Evolutionary conservation across 441 rosid species (phyloP).

Genomic region (Macaranga tanarius): DNA sequence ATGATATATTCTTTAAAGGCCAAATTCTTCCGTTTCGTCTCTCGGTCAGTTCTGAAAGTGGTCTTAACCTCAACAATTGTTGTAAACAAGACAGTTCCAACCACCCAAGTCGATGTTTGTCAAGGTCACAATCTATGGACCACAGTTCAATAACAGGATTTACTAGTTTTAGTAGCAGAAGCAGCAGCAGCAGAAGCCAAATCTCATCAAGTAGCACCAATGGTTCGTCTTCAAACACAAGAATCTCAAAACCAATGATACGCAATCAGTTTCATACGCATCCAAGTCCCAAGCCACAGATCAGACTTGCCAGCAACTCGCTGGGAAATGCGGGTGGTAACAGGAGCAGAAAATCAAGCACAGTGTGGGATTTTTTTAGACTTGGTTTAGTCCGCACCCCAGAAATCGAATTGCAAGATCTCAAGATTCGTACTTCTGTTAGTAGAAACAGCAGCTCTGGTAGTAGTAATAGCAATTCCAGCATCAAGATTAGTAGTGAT

Average conservation of each 20-base stretch:
- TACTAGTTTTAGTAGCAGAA: constrained; percentile 45
- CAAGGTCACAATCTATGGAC: constrained; percentile 70
- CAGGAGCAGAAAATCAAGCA: constrained; percentile 38
- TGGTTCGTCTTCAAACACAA: constrained; percentile 12
- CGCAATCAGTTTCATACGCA: constrained; percentile 47
- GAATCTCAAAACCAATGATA: constrained; percentile 30
- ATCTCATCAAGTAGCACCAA: constrained; percentile 36
- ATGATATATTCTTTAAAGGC: constrained; percentile 81
- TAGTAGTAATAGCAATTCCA: constrained; percentile 37
- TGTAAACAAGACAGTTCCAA: constrained; percentile 16
- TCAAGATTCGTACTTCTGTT: constrained; percentile 38
- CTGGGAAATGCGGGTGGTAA: constrained; percentile 12
- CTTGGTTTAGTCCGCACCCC: constrained; percentile 73
- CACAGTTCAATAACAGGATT: constrained; percentile 31
- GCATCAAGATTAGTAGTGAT: constrained; percentile 27
- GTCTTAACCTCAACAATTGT: constrained; percentile 16
- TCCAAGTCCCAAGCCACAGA: constrained; percentile 79
- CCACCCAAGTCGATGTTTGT: constrained; percentile 27
- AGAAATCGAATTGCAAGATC: constrained; percentile 58
- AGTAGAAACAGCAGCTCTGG: constrained; percentile 40
- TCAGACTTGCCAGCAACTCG: constrained; percentile 40
- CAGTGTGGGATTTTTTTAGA: constrained; percentile 63
- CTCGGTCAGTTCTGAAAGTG: constrained; percentile 53
- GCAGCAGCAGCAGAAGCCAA: constrained; percentile 49
- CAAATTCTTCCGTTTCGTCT: constrained; percentile 72